These are phyloP conservation scores for Tilletia setariae DNA, from an alignment of 1,284 basidiomycete species.

Conservation along the genomic window DNA sequence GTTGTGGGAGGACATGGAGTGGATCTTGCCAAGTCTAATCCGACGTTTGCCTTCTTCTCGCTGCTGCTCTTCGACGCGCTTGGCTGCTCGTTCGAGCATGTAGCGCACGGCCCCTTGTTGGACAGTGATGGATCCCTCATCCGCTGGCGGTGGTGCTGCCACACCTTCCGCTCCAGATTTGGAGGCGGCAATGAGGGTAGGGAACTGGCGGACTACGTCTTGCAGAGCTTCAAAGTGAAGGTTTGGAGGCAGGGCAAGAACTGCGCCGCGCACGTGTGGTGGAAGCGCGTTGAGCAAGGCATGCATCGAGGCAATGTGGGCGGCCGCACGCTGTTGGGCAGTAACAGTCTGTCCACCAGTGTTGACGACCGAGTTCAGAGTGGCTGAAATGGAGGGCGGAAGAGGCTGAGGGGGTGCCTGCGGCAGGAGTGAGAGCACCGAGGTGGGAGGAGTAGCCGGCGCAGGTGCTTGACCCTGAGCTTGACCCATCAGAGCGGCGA, in stretches of 20 bases:
- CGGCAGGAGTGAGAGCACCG: slow-evolving; percentile 40
- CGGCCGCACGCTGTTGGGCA: slow-evolving; percentile 27
- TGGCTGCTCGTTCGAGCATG: slow-evolving; percentile 1
- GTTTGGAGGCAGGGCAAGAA: slow-evolving; percentile 47
- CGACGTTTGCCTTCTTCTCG: slow-evolving; percentile 38
- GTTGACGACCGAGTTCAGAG: slow-evolving; percentile 27
- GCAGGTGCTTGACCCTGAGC: background rate
- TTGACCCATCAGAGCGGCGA: background rate
- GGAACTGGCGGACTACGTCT: slow-evolving; percentile 41
- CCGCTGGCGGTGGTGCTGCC: slow-evolving; percentile 28
- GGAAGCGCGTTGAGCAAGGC: slow-evolving; percentile 47
- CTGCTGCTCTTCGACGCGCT: slow-evolving; percentile 37
- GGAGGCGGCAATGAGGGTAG: slow-evolving; percentile 30
- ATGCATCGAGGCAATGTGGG: slow-evolving; percentile 48
- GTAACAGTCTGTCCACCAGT: background rate
- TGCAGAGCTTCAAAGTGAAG: slow-evolving; percentile 51
- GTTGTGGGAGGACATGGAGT: slow-evolving; percentile 72
- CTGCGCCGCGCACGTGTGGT: slow-evolving; percentile 38
- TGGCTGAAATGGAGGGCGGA: slow-evolving; percentile 27
- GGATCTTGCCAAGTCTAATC: slow-evolving; percentile 43
- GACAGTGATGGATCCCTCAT: slow-evolving; percentile 28
- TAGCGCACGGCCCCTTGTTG: slow-evolving; percentile 9
- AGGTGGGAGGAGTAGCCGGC: slow-evolving; percentile 18
- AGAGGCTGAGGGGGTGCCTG: slow-evolving; percentile 39
- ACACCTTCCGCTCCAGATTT: slow-evolving; percentile 3